Evolutionary conservation across 805 yeast genomes (phyloP).

Genomic region (Spathaspora arborariae): DNA sequence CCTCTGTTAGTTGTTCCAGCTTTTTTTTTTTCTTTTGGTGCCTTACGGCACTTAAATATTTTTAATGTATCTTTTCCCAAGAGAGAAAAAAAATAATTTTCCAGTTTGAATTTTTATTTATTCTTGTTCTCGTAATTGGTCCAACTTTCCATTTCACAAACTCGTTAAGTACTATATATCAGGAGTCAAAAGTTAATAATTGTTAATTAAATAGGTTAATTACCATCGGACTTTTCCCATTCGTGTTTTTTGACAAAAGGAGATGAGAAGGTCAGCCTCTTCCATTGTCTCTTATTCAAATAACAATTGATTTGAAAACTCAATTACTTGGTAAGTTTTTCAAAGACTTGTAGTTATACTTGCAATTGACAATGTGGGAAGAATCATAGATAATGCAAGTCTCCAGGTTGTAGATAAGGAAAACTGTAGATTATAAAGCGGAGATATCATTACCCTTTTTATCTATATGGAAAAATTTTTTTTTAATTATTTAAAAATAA

Average conservation of each 20-base stretch:
- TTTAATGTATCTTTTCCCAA: neutral
- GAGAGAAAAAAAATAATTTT: no score
- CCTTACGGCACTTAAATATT: neutral
- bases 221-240: constrained; percentile 1
- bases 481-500: no score
- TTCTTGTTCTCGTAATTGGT: neutral
- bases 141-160: neutral
- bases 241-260: neutral
- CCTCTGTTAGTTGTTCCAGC: neutral
- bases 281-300: neutral
- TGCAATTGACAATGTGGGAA: no score
- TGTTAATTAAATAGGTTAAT: constrained; percentile 3
- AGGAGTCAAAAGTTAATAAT: neutral
- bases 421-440: neutral
- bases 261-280: neutral
- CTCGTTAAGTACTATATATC: neutral
- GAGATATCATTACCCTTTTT: no score
- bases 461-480: no score
- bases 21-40: neutral
- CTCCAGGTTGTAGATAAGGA: neutral
- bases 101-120: no score
- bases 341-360: no score
- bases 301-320: neutral
- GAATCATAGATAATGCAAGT: neutral
- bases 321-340: neutral